A percentile compares a stretch with the other conserved stretches of the same genome.
Evolutionary conservation across 371 early-diverging fungal genomes (phyloP).

Genomic region (Mucor lusitanicus): DNA sequence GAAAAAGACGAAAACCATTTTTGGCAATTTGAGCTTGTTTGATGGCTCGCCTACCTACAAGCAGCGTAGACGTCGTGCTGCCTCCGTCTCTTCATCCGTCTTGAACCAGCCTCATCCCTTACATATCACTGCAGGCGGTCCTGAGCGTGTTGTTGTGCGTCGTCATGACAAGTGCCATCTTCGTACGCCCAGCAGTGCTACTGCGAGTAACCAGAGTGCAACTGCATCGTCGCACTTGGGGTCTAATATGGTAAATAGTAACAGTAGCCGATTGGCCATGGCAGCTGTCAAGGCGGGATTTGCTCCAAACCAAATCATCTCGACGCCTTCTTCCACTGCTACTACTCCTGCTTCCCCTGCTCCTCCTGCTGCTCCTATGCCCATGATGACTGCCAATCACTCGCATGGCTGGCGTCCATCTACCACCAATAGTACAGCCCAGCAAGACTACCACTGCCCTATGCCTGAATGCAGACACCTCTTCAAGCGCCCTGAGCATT

Average conservation of each 20-base stretch:
- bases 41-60: slow-evolving; percentile 76
- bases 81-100: slow-evolving; percentile 42
- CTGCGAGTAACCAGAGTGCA: not conserved
- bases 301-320: slow-evolving; percentile 7
- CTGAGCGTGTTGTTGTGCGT: slow-evolving; percentile 28
- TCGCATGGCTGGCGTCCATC: slow-evolving; percentile 4
- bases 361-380: slow-evolving; percentile 6
- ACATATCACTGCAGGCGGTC: slow-evolving; percentile 21
- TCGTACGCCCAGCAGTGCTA: slow-evolving; percentile 15
- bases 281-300: slow-evolving; percentile 39
- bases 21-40: slow-evolving; percentile 66
- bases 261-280: slow-evolving; percentile 36
- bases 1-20: slow-evolving; percentile 46
- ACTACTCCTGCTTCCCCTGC: too few species aligned
- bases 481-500: slow-evolving; percentile 80
- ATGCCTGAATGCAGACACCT: slow-evolving; percentile 48
- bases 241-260: slow-evolving; percentile 4
- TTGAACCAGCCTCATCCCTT: slow-evolving; percentile 7
- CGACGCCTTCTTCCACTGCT: not conserved
- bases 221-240: not conserved
- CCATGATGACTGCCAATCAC: not conserved
- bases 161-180: slow-evolving; percentile 32
- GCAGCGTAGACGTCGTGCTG: slow-evolving; percentile 68
- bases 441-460: slow-evolving; percentile 43
- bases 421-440: not conserved